Evolutionary conservation across 257 asterid genomes (phyloP), one percentile per base, ranked within the genome.

Genomic region (Anisodus acutangulus): DNA sequence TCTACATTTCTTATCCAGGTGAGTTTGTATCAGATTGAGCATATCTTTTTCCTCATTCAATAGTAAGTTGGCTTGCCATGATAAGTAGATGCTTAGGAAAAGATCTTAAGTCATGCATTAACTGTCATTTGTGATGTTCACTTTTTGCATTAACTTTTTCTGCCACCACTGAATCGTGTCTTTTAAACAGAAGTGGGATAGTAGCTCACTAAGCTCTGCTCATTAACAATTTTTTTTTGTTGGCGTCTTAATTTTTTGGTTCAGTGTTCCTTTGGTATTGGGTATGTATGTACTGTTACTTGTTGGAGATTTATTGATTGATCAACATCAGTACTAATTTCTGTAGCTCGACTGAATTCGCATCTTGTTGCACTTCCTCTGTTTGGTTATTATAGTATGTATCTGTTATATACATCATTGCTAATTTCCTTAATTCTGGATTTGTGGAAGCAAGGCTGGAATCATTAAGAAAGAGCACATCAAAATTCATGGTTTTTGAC

Each of bases 1-100:
- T 93, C 98, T 0, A 59, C 91, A 57, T 94, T 94, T 86, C 95
- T 94, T 81, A 88, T 90, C 85, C 93, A 93, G 93, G 97, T 92
- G 55, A 57, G 76, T 67, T 26, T 57, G 58, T 17, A 0, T 1
- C 22, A 2, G 45, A 3, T 76, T 49, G 4, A 26, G 26, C 64
- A 26, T 51, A 26, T 6, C 63, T 11, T 26, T 51, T 51, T 51
- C 4, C 63, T 51, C 0, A 1, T 7, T 2, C 11, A 51, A 6
- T 74, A 76, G 0, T 12, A 22, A 76, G 26, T 19, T 51, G 3
- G 49, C 63, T 49, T 49, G 0, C n/a, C 31, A 47, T 0, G 0
- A 6, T 26, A 47, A 0, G 3, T 19, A 49, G 55, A 49, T 74
- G 19, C 49, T n/a, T 74, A 45, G 5, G 5, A 26, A 2, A 15